These are phyloP conservation scores for Trichoderma cornu-damae DNA, from an alignment of 2,329 filamentous ascomycete genomes.

Conservation along the genomic window DNA sequence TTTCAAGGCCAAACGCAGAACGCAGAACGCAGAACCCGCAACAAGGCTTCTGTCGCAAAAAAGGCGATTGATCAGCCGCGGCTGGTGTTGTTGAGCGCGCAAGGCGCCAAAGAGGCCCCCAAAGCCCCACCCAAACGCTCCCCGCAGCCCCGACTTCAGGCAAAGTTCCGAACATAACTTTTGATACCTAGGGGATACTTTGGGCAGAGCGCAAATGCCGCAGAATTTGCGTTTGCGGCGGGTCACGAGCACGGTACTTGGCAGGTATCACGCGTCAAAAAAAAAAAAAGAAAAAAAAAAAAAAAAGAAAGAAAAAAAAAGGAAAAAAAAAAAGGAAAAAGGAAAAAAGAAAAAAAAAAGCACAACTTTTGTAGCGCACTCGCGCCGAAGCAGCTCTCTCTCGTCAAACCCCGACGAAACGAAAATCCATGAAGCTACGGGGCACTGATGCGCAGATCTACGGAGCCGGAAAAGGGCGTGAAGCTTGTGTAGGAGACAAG, in stretches of 20 bases:
- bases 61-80: not conserved
- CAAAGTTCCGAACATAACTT: slow-evolving; percentile 1
- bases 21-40: too few relatives aligned
- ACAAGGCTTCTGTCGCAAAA: too few relatives aligned
- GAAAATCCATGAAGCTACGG: not conserved
- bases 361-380: not conserved
- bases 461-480: not conserved
- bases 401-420: not conserved
- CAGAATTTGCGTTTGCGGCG: not conserved
- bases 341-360: too few relatives aligned
- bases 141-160: slow-evolving; percentile 1
- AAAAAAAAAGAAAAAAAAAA: too few relatives aligned
- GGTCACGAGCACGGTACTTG: not conserved
- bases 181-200: slow-evolving; percentile 9
- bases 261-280: not conserved
- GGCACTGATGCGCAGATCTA: not conserved
- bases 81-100: not conserved
- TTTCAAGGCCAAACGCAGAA: too few relatives aligned
- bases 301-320: too few relatives aligned
- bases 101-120: not conserved
- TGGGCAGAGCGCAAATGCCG: not conserved
- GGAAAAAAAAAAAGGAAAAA: too few relatives aligned
- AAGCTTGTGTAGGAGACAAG: not conserved
- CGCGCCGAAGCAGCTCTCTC: not conserved
- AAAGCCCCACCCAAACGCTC: slow-evolving; percentile 4